Conservation (phyloP, 2,329 filamentous ascomycete genomes). For the Sphaceloma murrayae region DNA sequence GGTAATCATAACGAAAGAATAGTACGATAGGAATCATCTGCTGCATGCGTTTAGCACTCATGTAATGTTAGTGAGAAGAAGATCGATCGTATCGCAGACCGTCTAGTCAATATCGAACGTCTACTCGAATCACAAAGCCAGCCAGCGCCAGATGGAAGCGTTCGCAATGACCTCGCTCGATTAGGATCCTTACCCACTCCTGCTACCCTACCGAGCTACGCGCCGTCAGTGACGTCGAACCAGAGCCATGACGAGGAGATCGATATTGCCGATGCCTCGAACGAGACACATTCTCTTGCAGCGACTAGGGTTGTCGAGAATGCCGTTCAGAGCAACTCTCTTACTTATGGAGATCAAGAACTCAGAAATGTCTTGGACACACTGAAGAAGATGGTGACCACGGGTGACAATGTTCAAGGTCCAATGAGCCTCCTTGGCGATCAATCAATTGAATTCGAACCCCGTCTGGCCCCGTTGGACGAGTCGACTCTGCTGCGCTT, state of each 20-base stretch:
- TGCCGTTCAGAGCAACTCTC: slow-evolving; percentile 15
- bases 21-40: no score
- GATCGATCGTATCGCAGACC: slow-evolving; percentile 21
- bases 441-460: no score
- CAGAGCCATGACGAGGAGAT: no score
- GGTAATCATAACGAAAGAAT: slow-evolving; percentile 18
- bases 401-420: slow-evolving; percentile 16
- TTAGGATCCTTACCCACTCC: no score
- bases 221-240: no score
- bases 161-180: no score
- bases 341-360: slow-evolving; percentile 14
- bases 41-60: no score
- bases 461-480: no score
- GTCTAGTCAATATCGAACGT: slow-evolving; percentile 21
- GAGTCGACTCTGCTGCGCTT: neutral
- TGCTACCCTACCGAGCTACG: no score
- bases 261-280: neutral
- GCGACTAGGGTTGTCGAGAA: slow-evolving; percentile 9
- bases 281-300: neutral
- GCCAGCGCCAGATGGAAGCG: neutral
- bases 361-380: slow-evolving; percentile 17
- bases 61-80: slow-evolving; percentile 21
- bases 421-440: slow-evolving; percentile 12
- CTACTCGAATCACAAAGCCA: slow-evolving; percentile 12
- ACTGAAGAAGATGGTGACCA: slow-evolving; percentile 18